Evolutionary conservation across 1,284 basidiomycete species (phyloP).

Genomic region (Microbotryum intermedium): DNA sequence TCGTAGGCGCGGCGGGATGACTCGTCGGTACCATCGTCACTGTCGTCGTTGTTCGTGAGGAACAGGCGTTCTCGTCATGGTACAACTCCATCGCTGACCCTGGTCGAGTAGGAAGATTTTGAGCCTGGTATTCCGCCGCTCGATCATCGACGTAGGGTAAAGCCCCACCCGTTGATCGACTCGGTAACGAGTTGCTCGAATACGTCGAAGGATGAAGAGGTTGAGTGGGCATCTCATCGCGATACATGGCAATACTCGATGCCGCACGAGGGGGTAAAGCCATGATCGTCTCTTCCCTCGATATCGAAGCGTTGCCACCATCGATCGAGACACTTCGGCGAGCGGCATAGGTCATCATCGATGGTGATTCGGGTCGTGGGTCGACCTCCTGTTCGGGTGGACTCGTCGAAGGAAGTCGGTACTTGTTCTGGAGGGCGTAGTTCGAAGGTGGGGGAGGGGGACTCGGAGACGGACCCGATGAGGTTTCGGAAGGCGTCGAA

Average conservation of each 20-base stretch:
- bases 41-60: background rate
- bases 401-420: background rate
- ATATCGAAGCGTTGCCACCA: background rate
- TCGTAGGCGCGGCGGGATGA: background rate
- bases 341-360: background rate
- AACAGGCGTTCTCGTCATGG: slow-evolving; percentile 19
- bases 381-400: background rate
- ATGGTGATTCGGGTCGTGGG: background rate
- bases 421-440: background rate
- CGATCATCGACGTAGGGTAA: background rate
- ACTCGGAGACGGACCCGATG: too few relatives aligned
- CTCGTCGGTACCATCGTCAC: background rate
- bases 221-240: background rate
- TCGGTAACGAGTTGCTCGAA: too few relatives aligned
- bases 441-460: background rate
- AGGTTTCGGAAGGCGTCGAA: background rate
- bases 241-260: slow-evolving; percentile 13
- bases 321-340: background rate
- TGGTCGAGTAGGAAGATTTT: background rate
- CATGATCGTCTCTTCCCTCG: background rate
- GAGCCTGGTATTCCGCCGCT: background rate
- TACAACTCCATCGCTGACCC: slow-evolving; percentile 5
- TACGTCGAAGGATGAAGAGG: too few relatives aligned
- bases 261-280: background rate
- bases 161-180: too few relatives aligned